A percentile compares a stretch with the other conserved stretches of the same genome.
Conservation (phyloP, 176 grass and related monocot genomes). For the Aegilops speltoides region DNA sequence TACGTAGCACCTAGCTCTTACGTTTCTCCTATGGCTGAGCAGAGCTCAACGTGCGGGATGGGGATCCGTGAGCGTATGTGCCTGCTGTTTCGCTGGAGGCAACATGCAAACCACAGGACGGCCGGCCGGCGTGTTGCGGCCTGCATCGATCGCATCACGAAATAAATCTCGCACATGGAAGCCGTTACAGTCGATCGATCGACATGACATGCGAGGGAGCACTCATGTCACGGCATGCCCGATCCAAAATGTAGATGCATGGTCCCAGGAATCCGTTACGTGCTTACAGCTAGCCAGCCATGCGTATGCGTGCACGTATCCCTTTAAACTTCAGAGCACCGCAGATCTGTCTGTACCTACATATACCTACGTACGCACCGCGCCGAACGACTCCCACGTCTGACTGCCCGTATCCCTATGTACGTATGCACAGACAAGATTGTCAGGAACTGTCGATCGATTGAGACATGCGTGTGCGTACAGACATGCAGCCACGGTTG, state of each 20-base stretch:
- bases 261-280: conserved; percentile 41
- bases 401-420: not conserved
- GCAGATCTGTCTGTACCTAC: not conserved
- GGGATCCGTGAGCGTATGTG: not conserved
- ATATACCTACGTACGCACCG: not conserved
- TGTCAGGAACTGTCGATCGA: not conserved
- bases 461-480: not conserved
- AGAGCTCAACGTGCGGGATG: not conserved
- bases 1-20: not conserved
- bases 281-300: conserved; percentile 27
- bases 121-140: not conserved
- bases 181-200: conserved; percentile 20
- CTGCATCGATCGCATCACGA: not conserved
- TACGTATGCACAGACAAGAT: not conserved
- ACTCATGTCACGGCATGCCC: not conserved
- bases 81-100: not conserved
- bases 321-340: not conserved
- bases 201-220: not conserved
- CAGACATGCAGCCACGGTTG: no score
- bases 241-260: not conserved
- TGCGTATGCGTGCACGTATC: not conserved
- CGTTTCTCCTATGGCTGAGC: not conserved
- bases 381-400: not conserved
- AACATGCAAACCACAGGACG: not conserved
- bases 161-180: conserved; percentile 41